These are phyloP conservation scores for Pisolithus tinctorius DNA, from an alignment of 768 basidiomycete species.

Conservation along the genomic window DNA sequence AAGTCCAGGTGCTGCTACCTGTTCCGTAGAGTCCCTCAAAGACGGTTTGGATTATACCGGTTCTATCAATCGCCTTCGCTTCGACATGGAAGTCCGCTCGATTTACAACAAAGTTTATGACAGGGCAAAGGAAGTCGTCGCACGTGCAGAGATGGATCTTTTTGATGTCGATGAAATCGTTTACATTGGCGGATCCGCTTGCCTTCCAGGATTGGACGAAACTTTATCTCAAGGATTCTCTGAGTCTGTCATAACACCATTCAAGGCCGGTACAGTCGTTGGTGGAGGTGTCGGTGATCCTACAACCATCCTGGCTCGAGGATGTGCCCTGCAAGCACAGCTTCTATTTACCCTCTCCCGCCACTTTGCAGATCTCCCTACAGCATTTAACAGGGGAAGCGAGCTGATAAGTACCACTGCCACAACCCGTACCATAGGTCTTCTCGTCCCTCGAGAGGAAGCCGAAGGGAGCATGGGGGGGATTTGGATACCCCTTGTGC, in stretches of 20 bases:
- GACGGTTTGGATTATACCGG: constrained; percentile 89
- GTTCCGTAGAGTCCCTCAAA: constrained; percentile 90
- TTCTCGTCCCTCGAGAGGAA: constrained; percentile 52
- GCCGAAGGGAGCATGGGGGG: constrained; percentile 44
- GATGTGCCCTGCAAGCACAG: constrained; percentile 71
- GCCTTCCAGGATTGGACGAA: constrained; percentile 70
- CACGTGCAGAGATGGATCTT: constrained; percentile 46
- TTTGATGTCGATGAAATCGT: constrained; percentile 74
- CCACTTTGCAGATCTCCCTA: constrained; percentile 43
- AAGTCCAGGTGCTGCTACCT: constrained; percentile 79
- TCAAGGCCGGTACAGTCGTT: constrained; percentile 56
- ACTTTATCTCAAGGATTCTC: constrained; percentile 45
- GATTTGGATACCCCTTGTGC: constrained; percentile 57
- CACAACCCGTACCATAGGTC: constrained; percentile 57
- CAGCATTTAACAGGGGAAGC: constrained; percentile 40
- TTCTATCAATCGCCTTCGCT: constrained; percentile 49
- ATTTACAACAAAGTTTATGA: constrained; percentile 53
- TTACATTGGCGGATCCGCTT: constrained; percentile 71
- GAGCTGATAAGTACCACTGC: constrained; percentile 41
- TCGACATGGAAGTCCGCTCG: constrained; percentile 53
- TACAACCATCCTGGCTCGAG: constrained; percentile 67
- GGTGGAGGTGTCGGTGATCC: constrained; percentile 75
- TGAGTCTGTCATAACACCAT: constrained; percentile 60
- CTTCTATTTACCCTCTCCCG: constrained; percentile 45
- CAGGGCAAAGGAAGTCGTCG: constrained; percentile 48